A percentile compares a stretch with the other conserved stretches of the same genome.
phyloP scores from a whole-genome alignment of 768 basidiomycete genomes.

The Punctularia strigosozonata region DNA sequence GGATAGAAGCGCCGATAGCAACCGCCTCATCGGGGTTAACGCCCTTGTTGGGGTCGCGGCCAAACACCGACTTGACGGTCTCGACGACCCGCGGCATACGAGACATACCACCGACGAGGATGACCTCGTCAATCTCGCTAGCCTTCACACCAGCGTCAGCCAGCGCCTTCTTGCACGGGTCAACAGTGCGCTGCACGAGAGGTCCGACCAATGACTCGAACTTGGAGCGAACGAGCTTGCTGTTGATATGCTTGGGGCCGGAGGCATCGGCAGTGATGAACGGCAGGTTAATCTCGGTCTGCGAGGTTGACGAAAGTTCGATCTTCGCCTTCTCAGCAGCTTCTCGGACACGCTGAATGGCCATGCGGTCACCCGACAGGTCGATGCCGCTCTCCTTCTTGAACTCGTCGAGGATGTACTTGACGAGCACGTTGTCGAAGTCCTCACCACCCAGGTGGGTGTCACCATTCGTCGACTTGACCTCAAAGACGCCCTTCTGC shows the following conservation, averaged over 20 bases:
- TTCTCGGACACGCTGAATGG: slow-evolving; percentile 97
- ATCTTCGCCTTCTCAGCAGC: slow-evolving; percentile 99
- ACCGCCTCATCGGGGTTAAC: slow-evolving; percentile 99
- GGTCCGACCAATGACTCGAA: slow-evolving; percentile 80
- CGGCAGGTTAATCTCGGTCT: slow-evolving; percentile 95
- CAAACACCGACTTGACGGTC: slow-evolving; percentile 89
- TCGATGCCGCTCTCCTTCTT: slow-evolving; percentile 85
- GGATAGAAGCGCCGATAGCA: slow-evolving; percentile 95
- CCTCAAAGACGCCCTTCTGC: slow-evolving; percentile 99
- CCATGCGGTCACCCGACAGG: slow-evolving; percentile 82
- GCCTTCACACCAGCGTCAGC: slow-evolving; percentile 87
- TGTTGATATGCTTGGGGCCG: slow-evolving; percentile 96
- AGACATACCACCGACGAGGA: slow-evolving; percentile 97
- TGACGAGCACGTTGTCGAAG: slow-evolving; percentile 85
- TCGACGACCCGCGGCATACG: slow-evolving; percentile 95
- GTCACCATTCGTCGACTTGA: slow-evolving; percentile 99
- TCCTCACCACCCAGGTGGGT: slow-evolving; percentile 96
- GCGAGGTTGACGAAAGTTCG: slow-evolving; percentile 85
- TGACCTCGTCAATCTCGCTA: slow-evolving; percentile 90
- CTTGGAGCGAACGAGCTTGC: slow-evolving; percentile 76
- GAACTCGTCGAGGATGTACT: slow-evolving; percentile 82
- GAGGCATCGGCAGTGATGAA: slow-evolving; percentile 96
- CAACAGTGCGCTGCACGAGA: slow-evolving; percentile 81
- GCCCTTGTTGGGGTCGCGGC: slow-evolving; percentile 95
- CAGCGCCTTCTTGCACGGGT: slow-evolving; percentile 98